Evolutionary conservation across 1,284 basidiomycete species (phyloP).

Genomic region (Rhodotorula mucilaginosa): DNA sequence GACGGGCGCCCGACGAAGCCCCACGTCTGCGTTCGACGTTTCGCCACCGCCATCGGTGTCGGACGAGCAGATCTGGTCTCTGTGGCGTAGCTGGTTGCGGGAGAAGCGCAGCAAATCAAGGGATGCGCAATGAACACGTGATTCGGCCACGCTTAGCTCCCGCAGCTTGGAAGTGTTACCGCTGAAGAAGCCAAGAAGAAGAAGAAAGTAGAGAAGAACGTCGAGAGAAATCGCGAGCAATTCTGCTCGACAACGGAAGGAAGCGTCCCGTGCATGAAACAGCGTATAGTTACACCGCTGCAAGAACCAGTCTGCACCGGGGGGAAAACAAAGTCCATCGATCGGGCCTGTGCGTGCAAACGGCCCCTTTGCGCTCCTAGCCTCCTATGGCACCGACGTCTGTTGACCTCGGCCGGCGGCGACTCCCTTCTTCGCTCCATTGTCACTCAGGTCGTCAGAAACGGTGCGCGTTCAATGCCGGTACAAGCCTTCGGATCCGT

Average conservation of each 20-base stretch:
- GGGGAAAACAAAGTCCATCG: not conserved
- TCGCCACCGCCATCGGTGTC: not conserved
- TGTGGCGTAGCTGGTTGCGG: not conserved
- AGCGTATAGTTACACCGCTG: not conserved
- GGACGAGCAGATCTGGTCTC: not conserved
- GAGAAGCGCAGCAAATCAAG: not conserved
- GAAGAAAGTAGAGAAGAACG: not conserved
- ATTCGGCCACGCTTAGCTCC: no score
- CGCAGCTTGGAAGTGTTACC: no score
- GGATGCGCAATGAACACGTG: no score
- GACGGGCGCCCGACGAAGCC: no score
- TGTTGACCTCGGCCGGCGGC: no score
- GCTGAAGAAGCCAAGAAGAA: no score
- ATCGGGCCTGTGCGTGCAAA: not conserved
- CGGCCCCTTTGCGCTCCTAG: no score
- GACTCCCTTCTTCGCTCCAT: no score
- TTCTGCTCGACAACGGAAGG: not conserved
- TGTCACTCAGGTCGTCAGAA: no score
- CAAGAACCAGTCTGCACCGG: not conserved
- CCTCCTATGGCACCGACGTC: no score
- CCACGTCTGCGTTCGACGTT: no score
- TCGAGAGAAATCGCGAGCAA: not conserved
- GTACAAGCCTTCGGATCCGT: not conserved
- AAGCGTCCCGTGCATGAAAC: not conserved
- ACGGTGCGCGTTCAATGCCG: not conserved